A percentile compares a stretch with the other conserved stretches of the same genome.
Evolutionary conservation across 2,329 filamentous ascomycete species (phyloP).

Genomic region (Diaporthe sp.): DNA sequence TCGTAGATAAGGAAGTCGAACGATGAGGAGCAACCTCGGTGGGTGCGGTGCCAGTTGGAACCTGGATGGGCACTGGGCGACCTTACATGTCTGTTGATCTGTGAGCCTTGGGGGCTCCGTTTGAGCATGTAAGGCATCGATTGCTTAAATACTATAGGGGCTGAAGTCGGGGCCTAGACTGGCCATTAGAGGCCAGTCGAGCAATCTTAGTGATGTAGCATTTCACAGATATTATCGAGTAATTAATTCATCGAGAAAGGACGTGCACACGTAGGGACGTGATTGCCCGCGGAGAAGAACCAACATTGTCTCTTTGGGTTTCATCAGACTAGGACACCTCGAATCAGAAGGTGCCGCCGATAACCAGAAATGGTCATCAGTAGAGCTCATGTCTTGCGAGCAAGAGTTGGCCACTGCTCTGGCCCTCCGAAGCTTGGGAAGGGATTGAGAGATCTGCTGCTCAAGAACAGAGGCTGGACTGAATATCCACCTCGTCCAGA

Average conservation of each 20-base stretch:
- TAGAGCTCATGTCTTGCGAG: neutral
- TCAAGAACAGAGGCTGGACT: neutral
- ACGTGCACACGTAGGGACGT: neutral
- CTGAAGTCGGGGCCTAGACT: neutral
- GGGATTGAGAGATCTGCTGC: too few species aligned
- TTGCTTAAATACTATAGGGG: too few species aligned
- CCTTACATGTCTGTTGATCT: neutral
- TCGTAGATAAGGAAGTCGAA: slow-evolving; percentile 4
- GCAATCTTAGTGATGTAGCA: slow-evolving; percentile 8
- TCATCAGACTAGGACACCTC: neutral
- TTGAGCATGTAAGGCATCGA: neutral
- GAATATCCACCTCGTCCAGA: neutral
- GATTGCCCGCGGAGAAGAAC: slow-evolving; percentile 17
- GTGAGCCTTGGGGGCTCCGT: neutral
- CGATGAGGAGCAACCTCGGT: neutral
- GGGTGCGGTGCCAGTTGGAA: neutral
- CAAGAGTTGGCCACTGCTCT: neutral
- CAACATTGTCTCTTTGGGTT: neutral
- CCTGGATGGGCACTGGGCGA: neutral
- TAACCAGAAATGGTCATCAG: neutral
- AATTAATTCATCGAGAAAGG: neutral
- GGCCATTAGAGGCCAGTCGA: neutral
- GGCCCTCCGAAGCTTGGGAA: neutral
- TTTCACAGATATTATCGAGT: neutral
- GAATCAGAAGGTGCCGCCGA: slow-evolving; percentile 31